phyloP scores from a whole-genome alignment of 345 rosid genomes.

The Diplotaxis tenuifolia region DNA sequence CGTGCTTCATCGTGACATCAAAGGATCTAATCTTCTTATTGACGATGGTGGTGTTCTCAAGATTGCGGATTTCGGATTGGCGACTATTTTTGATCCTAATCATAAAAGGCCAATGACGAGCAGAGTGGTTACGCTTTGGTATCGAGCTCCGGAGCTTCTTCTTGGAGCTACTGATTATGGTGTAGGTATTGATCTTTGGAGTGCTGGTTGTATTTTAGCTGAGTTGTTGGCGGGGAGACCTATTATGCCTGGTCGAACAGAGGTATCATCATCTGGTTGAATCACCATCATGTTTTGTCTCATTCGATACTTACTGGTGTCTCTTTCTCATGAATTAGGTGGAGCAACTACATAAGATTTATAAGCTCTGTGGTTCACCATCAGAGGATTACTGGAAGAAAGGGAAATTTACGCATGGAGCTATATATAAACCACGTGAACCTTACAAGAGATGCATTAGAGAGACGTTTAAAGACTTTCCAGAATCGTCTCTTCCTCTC shows the following conservation, averaged over 20 bases:
- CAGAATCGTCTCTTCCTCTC: constrained; percentile 73
- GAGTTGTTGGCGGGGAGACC: constrained; percentile 93
- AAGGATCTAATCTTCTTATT: constrained; percentile 94
- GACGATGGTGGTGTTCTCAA: constrained; percentile 80
- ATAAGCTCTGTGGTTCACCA: constrained; percentile 98
- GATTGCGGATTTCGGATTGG: constrained; percentile 97
- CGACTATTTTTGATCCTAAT: constrained; percentile 79
- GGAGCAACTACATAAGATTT: constrained; percentile 95
- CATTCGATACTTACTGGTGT: not conserved
- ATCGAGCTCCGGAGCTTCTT: constrained; percentile 97
- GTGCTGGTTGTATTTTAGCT: constrained; percentile 96
- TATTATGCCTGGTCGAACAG: constrained; percentile 96
- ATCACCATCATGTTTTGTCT: not conserved
- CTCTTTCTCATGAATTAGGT: constrained; percentile 43
- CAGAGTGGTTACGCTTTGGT: constrained; percentile 95
- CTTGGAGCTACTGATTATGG: constrained; percentile 97
- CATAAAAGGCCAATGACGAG: constrained; percentile 87
- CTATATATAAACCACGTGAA: constrained; percentile 89
- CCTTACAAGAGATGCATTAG: constrained; percentile 80
- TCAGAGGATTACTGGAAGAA: constrained; percentile 97
- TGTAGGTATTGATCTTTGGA: constrained; percentile 94
- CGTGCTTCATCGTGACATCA: constrained; percentile 95
- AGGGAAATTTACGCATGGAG: constrained; percentile 90
- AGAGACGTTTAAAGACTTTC: constrained; percentile 88
- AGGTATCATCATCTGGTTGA: constrained; percentile 50